These are phyloP conservation scores for Candolleomyces aberdarensis DNA, from an alignment of 768 basidiomycete genomes.

Conservation along the genomic window DNA sequence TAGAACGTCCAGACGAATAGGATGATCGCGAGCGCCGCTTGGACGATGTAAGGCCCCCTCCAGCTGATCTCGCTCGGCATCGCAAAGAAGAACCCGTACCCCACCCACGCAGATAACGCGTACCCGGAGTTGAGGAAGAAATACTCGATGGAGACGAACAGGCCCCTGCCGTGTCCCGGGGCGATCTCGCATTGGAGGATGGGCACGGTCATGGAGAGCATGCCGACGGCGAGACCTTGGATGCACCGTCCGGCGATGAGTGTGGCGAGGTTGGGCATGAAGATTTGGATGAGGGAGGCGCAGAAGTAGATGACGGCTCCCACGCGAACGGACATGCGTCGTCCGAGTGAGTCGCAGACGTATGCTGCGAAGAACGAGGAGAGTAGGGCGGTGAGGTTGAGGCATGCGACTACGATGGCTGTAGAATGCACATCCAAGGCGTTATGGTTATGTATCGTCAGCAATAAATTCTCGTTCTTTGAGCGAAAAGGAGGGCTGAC, in stretches of 20 bases:
- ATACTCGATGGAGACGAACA: constrained; percentile 53
- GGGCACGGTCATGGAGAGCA: constrained; percentile 50
- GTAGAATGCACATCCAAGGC: not conserved
- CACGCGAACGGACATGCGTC: constrained; percentile 47
- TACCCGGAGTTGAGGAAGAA: constrained; percentile 50
- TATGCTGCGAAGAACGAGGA: constrained; percentile 45
- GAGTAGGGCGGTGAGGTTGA: constrained; percentile 49
- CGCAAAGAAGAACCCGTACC: constrained; percentile 45
- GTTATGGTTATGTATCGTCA: not conserved
- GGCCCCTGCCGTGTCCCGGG: constrained; percentile 45
- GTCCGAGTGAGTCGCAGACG: constrained; percentile 47
- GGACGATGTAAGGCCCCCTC: constrained; percentile 54
- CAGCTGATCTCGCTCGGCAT: constrained; percentile 48
- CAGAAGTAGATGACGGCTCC: constrained; percentile 48
- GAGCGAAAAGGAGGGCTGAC: constrained; percentile 21
- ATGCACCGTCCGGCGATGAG: constrained; percentile 43
- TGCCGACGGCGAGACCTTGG: constrained; percentile 47
- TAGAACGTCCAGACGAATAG: constrained; percentile 46
- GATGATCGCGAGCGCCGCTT: constrained; percentile 46
- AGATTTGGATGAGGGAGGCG: constrained; percentile 48
- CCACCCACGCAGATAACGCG: constrained; percentile 46
- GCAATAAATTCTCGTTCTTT: not conserved
- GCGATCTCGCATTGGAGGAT: constrained; percentile 49
- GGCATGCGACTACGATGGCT: constrained; percentile 49
- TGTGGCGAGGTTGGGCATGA: constrained; percentile 39